Evolutionary conservation across 108 stramenopile species (phyloP).

Genomic region (Skeletonema marinoi): DNA sequence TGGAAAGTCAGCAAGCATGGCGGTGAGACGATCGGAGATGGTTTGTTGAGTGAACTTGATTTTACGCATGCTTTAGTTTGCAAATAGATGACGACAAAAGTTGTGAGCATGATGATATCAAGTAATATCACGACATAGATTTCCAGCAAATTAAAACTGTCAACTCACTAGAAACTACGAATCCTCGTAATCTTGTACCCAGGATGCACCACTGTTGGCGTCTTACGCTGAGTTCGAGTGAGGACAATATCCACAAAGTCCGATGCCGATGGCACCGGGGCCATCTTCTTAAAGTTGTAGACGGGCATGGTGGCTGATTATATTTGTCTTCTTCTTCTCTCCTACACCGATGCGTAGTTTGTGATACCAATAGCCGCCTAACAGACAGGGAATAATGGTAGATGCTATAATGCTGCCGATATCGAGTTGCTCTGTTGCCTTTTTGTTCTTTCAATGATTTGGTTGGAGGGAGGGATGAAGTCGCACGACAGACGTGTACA

Average conservation of each 20-base stretch:
- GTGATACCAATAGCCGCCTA: not conserved
- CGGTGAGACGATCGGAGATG: slow-evolving; percentile 89
- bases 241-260: slow-evolving; percentile 98
- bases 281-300: slow-evolving; percentile 99
- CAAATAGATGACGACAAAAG: not conserved
- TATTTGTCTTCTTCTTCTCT: not conserved
- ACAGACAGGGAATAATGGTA: not conserved
- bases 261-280: slow-evolving; percentile 92
- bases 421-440: not conserved
- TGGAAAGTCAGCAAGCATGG: slow-evolving; percentile 95
- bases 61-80: slow-evolving; percentile 91
- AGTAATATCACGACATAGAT: not conserved
- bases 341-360: not conserved
- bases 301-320: slow-evolving; percentile 79
- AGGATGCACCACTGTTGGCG: slow-evolving; percentile 98
- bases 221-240: slow-evolving; percentile 94
- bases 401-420: too few species aligned
- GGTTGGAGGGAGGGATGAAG: too few species aligned
- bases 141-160: not conserved
- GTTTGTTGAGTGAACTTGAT: slow-evolving; percentile 99
- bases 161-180: slow-evolving; percentile 94
- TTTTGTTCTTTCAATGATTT: not conserved
- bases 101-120: not conserved
- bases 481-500: too few species aligned
- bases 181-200: slow-evolving; percentile 97